Evolutionary conservation across 768 basidiomycete genomes (phyloP).

Genomic region (Tylopilus intermedius): DNA sequence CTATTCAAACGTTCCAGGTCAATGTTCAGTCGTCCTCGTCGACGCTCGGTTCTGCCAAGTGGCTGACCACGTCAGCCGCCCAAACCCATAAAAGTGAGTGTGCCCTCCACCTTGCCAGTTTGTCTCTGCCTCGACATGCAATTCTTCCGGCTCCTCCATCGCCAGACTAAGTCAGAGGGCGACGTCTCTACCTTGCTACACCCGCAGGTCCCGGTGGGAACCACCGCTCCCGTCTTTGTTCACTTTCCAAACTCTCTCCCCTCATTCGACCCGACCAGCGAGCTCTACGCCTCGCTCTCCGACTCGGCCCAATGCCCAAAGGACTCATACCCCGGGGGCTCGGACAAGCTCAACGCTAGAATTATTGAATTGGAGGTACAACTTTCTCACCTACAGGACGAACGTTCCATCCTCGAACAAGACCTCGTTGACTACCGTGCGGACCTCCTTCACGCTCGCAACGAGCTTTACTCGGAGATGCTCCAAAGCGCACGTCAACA

Average conservation of each 20-base stretch:
- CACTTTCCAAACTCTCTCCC: conserved; percentile 19
- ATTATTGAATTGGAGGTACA: conserved; percentile 13
- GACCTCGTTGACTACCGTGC: conserved; percentile 26
- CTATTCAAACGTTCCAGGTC: background rate
- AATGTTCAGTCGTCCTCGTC: background rate
- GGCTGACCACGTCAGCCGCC: conserved; percentile 24
- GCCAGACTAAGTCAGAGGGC: conserved; percentile 44
- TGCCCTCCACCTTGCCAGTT: background rate
- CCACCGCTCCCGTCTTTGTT: conserved; percentile 21
- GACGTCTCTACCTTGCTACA: conserved; percentile 29
- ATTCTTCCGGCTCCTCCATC: conserved; percentile 45
- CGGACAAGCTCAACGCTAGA: conserved; percentile 2
- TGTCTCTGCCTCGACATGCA: conserved; percentile 31
- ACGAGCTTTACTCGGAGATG: conserved; percentile 29
- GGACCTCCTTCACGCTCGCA: conserved; percentile 28
- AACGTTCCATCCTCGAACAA: conserved; percentile 19
- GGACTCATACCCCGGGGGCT: background rate
- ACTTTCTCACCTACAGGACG: conserved; percentile 11
- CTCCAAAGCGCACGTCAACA: conserved; percentile 24
- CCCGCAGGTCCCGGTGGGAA: background rate
- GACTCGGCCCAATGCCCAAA: background rate
- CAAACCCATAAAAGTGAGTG: conserved; percentile 14
- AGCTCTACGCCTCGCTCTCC: conserved; percentile 17
- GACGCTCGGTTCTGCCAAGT: background rate
- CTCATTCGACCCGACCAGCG: conserved; percentile 21